A percentile compares a stretch with the other conserved stretches of the same genome.
Evolutionary conservation across 306 rosid genomes (phyloP).

Genomic region (Prunus dulcis): DNA sequence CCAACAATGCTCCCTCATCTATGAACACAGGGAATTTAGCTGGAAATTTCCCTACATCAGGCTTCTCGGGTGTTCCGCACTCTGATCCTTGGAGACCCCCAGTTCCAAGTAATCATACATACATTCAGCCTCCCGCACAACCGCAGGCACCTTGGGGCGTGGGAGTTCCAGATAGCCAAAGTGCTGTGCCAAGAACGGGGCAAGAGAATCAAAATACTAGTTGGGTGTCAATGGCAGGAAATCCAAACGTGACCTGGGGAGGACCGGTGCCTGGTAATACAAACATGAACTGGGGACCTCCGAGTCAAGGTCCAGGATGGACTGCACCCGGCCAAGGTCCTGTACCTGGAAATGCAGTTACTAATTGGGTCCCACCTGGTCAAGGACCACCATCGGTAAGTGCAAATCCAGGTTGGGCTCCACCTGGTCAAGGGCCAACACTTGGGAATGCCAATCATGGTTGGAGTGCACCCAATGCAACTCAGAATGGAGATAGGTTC

Average conservation of each 20-base stretch:
- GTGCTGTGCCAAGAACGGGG: constrained; percentile 33
- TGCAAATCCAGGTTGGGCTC: constrained; percentile 49
- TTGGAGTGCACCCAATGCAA: constrained; percentile 49
- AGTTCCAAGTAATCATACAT: constrained; percentile 51
- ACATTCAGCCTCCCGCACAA: constrained; percentile 48
- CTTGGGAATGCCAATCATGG: constrained; percentile 56
- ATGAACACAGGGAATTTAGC: constrained; percentile 50
- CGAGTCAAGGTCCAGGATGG: constrained; percentile 64
- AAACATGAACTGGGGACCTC: constrained; percentile 57
- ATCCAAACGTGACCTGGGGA: constrained; percentile 59
- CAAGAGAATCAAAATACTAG: constrained; percentile 39
- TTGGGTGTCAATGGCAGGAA: constrained; percentile 64
- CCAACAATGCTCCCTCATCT: constrained; percentile 41
- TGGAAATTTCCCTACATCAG: constrained; percentile 41
- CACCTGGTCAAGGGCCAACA: constrained; percentile 54
- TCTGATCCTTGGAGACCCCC: constrained; percentile 76
- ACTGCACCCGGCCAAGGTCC: constrained; percentile 47
- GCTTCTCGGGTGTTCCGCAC: constrained; percentile 42
- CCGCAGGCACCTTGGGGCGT: constrained; percentile 59
- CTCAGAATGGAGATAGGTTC: constrained; percentile 59
- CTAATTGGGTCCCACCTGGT: constrained; percentile 66
- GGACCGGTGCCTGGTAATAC: constrained; percentile 59
- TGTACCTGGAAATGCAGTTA: constrained; percentile 56
- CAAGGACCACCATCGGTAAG: constrained; percentile 56
- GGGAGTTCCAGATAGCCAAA: constrained; percentile 48